Conservation (phyloP, 2,329 filamentous ascomycete species). For the Dryadomyces sulphureus region DNA sequence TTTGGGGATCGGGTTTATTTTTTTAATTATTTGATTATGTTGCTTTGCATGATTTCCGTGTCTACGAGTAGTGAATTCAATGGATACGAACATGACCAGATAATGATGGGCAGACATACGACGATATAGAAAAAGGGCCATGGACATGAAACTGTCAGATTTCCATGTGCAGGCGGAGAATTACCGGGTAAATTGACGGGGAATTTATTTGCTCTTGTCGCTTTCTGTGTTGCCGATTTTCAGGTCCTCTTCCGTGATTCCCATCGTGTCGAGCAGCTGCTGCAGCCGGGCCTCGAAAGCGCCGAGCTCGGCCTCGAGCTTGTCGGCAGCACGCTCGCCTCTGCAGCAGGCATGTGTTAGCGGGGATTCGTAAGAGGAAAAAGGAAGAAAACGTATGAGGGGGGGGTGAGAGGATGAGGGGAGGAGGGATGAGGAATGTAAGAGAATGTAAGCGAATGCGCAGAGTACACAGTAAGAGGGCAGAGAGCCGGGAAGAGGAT, state of each 20-base stretch:
- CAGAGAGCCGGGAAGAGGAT: neutral
- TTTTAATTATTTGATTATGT: neutral
- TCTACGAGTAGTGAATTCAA: no score
- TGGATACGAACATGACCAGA: no score
- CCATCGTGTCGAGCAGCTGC: conserved; percentile 34
- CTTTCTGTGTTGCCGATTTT: neutral
- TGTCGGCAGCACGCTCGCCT: conserved; percentile 38
- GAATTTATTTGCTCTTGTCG: neutral
- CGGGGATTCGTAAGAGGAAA: neutral
- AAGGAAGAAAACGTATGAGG: neutral
- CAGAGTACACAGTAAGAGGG: no score
- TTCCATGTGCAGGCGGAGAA: no score
- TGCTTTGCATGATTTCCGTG: neutral
- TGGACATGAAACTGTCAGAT: no score
- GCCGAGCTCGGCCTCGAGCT: conserved; percentile 36
- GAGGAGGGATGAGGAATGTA: neutral
- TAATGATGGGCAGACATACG: no score
- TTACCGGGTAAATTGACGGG: no score
- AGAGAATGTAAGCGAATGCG: neutral
- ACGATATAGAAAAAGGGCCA: no score
- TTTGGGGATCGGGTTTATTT: neutral
- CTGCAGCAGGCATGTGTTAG: conserved; percentile 17
- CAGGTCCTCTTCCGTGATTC: conserved; percentile 12
- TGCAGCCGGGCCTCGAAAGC: conserved; percentile 41
- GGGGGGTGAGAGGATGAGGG: neutral